Evolutionary conservation across 306 rosid genomes (phyloP), one percentile per base, ranked within the genome.

Genomic region (Quercus dentata): DNA sequence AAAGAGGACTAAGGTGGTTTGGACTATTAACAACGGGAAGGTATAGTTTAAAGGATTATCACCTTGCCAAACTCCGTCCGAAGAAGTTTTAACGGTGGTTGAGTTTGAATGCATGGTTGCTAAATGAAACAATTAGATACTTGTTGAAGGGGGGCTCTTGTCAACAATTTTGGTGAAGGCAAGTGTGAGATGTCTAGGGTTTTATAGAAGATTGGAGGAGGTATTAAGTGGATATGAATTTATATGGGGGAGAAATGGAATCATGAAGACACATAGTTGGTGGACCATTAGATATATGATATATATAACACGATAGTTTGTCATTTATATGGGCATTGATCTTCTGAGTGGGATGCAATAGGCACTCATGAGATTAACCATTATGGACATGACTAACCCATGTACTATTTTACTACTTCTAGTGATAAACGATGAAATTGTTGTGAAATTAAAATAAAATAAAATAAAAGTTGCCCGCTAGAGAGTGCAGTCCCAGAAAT

Each of bases 31-130:
- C 11, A 94, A 90, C 1, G 98, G 97, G 86, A 94, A 90, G 70
- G 98, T 93, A 52, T 28, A 89, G 72, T 92, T 52, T 12, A 92
- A 78, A 3, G 97, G 98, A 6, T 92, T 89, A 14, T 92, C 94
- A 1, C 98, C 97, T 85, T 94, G 97, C 98, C 92, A 94, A 0
- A 77, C 76, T 64, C 98, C 98, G 54, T 87, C 74, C 0, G 98
- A 94, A 23, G 96, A 85, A 0, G 94, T 84, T 74, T 87, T 86
- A 27, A 92, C 77, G 75, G 96, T 69, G 63, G 88, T 94, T 80
- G 85, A 81, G 54, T 94, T 94, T 61, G 85, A 51, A 13, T 62
- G 49, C 92, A 81, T 84, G 75, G 15, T 31, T 10, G 14, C 54
- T 3, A 13, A 11, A 10, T 49, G 54, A 49, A 49, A 49, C 54